Evolutionary conservation across 768 basidiomycete species (phyloP).

Genomic region (Pulveroboletus sp.): DNA sequence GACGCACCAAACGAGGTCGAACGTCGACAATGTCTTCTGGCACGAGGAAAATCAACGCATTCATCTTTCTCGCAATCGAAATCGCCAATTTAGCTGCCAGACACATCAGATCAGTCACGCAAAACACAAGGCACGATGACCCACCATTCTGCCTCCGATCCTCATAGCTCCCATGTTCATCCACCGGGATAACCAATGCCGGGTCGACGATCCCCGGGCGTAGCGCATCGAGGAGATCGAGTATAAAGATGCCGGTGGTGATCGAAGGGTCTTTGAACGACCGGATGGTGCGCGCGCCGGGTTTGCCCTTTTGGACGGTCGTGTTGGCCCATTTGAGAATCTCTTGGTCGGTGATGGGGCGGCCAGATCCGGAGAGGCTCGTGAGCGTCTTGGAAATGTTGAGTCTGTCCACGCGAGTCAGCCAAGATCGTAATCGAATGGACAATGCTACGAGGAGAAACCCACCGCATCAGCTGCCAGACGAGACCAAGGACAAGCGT

Average conservation of each 20-base stretch:
- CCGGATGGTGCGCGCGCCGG: conserved; percentile 61
- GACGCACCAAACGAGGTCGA: conserved; percentile 78
- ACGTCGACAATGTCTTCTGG: conserved; percentile 97
- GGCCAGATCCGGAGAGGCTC: conserved; percentile 65
- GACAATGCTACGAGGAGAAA: too few species aligned
- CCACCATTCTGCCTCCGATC: conserved; percentile 89
- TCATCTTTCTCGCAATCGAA: conserved; percentile 98
- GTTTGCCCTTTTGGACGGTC: conserved; percentile 72
- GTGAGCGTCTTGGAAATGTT: conserved; percentile 91
- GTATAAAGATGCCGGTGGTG: conserved; percentile 88
- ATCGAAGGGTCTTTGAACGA: conserved; percentile 94
- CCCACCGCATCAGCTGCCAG: conserved; percentile 95
- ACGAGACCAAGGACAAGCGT: conserved; percentile 94
- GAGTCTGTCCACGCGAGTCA: conserved; percentile 44
- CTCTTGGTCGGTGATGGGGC: conserved; percentile 86
- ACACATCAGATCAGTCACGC: not conserved
- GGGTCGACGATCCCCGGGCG: conserved; percentile 96
- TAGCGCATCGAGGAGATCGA: conserved; percentile 88
- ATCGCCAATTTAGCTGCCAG: conserved; percentile 89
- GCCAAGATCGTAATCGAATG: too few species aligned
- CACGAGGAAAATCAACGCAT: conserved; percentile 92
- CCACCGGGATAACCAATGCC: conserved; percentile 63
- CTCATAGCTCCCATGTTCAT: conserved; percentile 68
- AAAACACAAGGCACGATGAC: conserved; percentile 21
- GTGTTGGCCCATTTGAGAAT: conserved; percentile 97